Percentiles rank a stretch among this genome's conserved stretches.
phyloP scores from a whole-genome alignment of 768 basidiomycete genomes.

The Mrakia hoshinonis region DNA sequence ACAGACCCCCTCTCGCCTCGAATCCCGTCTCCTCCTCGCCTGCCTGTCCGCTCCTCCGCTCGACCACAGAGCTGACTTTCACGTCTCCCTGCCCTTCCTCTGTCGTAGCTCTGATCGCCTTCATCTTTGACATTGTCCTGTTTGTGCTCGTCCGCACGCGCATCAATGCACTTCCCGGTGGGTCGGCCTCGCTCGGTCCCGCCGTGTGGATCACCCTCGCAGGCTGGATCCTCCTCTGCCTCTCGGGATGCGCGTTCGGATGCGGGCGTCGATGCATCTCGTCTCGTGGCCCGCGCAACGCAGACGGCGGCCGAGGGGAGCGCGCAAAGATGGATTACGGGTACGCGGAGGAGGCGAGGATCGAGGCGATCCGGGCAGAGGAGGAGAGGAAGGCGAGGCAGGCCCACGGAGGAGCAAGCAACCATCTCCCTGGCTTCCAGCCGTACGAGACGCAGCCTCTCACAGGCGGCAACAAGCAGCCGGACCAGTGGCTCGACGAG shows the following conservation, averaged over 20 bases:
- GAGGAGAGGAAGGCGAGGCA: conserved; percentile 23
- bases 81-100: background rate
- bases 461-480: background rate
- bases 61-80: background rate
- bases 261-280: conserved; percentile 74
- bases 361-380: conserved; percentile 25
- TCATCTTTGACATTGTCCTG: conserved; percentile 82
- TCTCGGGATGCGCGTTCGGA: conserved; percentile 79
- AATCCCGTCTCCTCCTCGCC: background rate
- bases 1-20: background rate
- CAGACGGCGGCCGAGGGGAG: conserved; percentile 22
- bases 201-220: conserved; percentile 86
- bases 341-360: conserved; percentile 15
- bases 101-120: conserved; percentile 72
- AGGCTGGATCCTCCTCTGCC: conserved; percentile 76
- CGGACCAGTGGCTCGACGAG: conserved; percentile 29
- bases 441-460: conserved; percentile 28
- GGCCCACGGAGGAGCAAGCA: conserved; percentile 3
- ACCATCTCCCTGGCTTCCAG: conserved; percentile 27
- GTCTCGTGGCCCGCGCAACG: conserved; percentile 16
- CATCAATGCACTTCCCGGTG: conserved; percentile 64
- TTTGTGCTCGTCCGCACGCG: conserved; percentile 83
- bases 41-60: background rate
- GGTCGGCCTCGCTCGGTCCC: conserved; percentile 69
- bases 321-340: conserved; percentile 11